Conservation (phyloP, 768 basidiomycete genomes). For the Amanita pallidorosea region DNA sequence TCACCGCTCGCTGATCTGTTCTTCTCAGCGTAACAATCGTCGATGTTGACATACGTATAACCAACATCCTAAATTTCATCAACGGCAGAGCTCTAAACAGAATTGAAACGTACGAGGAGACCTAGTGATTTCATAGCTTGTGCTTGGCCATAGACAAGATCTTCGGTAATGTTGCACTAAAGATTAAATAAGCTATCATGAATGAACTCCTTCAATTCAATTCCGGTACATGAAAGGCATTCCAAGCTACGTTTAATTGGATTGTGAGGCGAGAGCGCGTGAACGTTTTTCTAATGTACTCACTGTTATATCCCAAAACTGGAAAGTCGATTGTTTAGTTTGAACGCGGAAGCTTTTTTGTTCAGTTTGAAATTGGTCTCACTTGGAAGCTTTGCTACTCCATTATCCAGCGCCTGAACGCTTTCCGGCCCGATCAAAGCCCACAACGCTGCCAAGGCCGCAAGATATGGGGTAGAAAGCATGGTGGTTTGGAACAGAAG, state of each 20-base stretch:
- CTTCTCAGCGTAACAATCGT: conserved; percentile 57
- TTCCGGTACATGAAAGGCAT: conserved; percentile 49
- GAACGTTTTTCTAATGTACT: conserved; percentile 11
- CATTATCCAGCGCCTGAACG: conserved; percentile 18
- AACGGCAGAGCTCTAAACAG: background rate
- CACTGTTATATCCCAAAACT: conserved; percentile 62
- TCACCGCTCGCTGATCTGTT: conserved; percentile 37
- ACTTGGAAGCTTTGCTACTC: conserved; percentile 28
- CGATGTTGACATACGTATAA: conserved; percentile 50
- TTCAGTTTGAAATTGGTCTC: conserved; percentile 7
- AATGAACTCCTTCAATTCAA: background rate
- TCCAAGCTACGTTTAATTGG: conserved; percentile 41
- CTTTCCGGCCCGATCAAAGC: conserved; percentile 7
- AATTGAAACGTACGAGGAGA: conserved; percentile 25
- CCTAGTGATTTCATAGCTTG: conserved; percentile 47
- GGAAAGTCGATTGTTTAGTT: background rate
- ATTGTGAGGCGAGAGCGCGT: background rate
- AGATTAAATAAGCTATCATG: conserved; percentile 7
- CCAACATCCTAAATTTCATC: conserved; percentile 34
- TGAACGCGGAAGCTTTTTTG: background rate
- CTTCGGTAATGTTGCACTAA: conserved; percentile 51
- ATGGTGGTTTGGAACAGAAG: background rate
- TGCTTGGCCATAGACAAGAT: conserved; percentile 38
- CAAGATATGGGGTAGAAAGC: background rate
- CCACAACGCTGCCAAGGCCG: conserved; percentile 2